Base-by-base conservation (phyloP, 192 early-diverging fungal species). In the Entophlyctis luteolus region DNA sequence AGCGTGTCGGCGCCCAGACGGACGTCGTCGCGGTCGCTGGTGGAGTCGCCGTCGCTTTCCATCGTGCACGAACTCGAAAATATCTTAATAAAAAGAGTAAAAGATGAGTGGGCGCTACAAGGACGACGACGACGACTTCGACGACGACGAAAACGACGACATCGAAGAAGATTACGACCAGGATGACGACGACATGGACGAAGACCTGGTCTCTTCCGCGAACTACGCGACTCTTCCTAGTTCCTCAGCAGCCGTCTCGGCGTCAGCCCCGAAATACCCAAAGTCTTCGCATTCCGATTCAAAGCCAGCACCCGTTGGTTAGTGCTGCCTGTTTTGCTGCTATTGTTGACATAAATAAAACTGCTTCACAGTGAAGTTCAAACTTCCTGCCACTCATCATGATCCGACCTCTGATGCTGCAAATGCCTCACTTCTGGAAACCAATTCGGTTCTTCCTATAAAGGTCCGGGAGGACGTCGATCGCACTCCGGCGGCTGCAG, bases 1-100 rank as follows among this genome's bases (percentile, higher is more conserved):
- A 71, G 60, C 12, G 70, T 71, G 42, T 71, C 70, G 36, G 60
- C 50, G 23, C 60, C 60, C 59, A 55, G 50, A 20, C 45, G 37
- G 32, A 65, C 32, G 39, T 63, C 59, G 54, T 71, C 70, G 52
- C 31, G n/a, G 38, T 67, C 65, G 18, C 23, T n/a, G 62, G 33
- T 31, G 8, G 16, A 25, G n/a, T 50, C 12, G n/a, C n/a, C n/a
- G n/a, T 12, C 16, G 20, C 33, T 38, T 58, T 16, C 29, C 18
- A 47, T 47, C 22, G 53, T 25, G 22, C 16, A 20, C 14, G 14
- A 18, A 29, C 22, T n/a, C 16, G 16, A 2, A 18, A 18, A 37
- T 18, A 59, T 18, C 2, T 32, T 20, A 1, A 35, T 2, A 35
- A 14, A 18, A 35, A 18, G 12, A 53, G 52, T 27, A 53, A 27